Evolutionary conservation across 352 stramenopile species (phyloP).

Genomic region (Globisporangium perplexum): DNA sequence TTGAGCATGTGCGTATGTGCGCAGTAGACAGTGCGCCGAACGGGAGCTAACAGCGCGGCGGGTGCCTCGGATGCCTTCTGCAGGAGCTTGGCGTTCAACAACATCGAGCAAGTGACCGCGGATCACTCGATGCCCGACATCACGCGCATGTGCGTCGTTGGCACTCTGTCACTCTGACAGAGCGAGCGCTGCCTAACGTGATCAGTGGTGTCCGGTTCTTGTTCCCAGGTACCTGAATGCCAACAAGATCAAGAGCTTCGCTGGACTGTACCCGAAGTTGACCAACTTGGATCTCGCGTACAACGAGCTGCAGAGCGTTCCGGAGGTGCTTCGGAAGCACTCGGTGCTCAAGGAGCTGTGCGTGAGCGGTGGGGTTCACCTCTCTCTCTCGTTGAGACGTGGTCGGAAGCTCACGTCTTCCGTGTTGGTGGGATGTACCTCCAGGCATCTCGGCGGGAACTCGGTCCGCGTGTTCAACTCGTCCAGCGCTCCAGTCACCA

Average conservation of each 20-base stretch:
- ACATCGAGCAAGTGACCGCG: neutral
- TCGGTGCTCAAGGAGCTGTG: constrained; percentile 3
- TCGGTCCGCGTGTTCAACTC: too few relatives aligned
- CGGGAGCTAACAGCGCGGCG: too few relatives aligned
- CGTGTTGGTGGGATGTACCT: neutral
- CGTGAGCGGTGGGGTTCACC: neutral
- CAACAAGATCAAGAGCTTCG: constrained; percentile 2
- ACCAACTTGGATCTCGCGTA: neutral
- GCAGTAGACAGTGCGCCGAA: neutral
- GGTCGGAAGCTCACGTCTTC: too few relatives aligned
- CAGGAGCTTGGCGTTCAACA: constrained; percentile 3
- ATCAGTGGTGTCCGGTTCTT: neutral
- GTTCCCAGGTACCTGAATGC: neutral
- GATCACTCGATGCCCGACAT: neutral
- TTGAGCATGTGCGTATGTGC: neutral
- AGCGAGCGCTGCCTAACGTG: too few relatives aligned
- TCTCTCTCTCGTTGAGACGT: too few relatives aligned
- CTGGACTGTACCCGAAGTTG: constrained; percentile 1
- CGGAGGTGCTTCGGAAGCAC: neutral
- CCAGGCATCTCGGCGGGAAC: neutral
- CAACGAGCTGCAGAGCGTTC: constrained; percentile 5
- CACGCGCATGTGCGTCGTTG: too few relatives aligned
- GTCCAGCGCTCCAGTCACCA: too few relatives aligned
- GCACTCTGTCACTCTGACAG: neutral
- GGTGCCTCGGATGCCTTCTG: neutral